Evolutionary conservation across 2,329 filamentous ascomycete species (phyloP).

Genomic region (Diaporthe amygdali): DNA sequence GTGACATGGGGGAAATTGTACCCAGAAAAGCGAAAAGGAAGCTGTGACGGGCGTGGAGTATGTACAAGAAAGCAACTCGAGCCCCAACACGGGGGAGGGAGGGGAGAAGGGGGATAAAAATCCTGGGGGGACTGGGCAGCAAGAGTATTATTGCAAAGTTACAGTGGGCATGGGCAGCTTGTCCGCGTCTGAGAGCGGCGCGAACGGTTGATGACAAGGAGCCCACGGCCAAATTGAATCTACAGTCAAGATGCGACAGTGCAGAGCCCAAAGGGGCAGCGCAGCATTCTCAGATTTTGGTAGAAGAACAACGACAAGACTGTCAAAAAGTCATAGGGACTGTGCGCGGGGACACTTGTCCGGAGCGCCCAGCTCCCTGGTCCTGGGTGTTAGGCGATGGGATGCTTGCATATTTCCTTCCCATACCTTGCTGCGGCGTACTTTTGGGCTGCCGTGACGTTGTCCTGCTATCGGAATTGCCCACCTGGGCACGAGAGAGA

Average conservation of each 20-base stretch:
- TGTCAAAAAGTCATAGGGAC: slow-evolving; percentile 8
- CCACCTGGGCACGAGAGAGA: neutral
- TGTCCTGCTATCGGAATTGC: neutral
- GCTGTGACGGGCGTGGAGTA: slow-evolving; percentile 8
- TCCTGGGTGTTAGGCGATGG: neutral
- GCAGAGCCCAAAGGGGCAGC: neutral
- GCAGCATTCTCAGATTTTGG: neutral
- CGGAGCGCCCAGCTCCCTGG: slow-evolving; percentile 3
- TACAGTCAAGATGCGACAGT: slow-evolving; percentile 5
- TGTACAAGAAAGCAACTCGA: neutral
- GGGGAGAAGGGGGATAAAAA: neutral
- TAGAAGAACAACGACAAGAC: neutral
- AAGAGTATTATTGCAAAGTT: slow-evolving; percentile 15
- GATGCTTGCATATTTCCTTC: neutral
- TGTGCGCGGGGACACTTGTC: slow-evolving; percentile 5
- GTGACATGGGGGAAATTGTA: slow-evolving; percentile 7
- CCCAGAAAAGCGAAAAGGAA: neutral
- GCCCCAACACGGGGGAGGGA: neutral
- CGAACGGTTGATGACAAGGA: slow-evolving; percentile 12
- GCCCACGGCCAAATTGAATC: slow-evolving; percentile 3
- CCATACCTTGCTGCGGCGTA: neutral
- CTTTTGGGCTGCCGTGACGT: neutral
- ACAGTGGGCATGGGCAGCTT: slow-evolving; percentile 10
- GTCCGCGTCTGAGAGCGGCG: slow-evolving; percentile 7
- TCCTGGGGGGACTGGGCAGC: slow-evolving; percentile 4